A percentile compares a stretch with the other conserved stretches of the same genome.
These are phyloP conservation scores for Erythrobasidium hasegawianum DNA, from an alignment of 1,284 basidiomycete species.

Conservation along the genomic window DNA sequence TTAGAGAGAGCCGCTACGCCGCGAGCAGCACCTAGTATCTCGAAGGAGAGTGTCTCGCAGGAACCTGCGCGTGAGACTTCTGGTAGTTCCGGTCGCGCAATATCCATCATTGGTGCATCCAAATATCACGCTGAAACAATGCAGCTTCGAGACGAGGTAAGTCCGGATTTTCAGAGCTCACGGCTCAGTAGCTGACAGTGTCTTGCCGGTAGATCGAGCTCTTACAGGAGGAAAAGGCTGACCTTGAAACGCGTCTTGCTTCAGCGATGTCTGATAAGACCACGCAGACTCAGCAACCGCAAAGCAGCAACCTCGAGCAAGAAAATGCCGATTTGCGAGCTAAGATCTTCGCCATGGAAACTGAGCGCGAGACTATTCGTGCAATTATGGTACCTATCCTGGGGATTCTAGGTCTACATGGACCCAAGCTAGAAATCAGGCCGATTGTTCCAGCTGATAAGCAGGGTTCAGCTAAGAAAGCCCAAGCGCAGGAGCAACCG, in stretches of 20 bases:
- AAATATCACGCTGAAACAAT: conserved; percentile 28
- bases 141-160: conserved; percentile 20
- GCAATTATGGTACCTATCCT: background rate
- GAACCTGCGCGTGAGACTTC: conserved; percentile 3
- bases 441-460: background rate
- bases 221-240: background rate
- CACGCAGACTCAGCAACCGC: background rate
- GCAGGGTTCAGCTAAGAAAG: background rate
- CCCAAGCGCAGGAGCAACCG: too few species aligned
- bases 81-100: background rate
- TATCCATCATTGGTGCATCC: conserved; percentile 25
- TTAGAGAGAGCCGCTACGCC: conserved; percentile 28
- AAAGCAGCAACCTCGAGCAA: background rate
- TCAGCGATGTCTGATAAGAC: background rate
- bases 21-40: background rate
- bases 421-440: background rate
- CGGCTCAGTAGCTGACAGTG: background rate
- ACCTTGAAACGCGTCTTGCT: background rate
- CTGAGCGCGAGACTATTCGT: background rate
- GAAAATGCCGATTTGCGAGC: background rate
- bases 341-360: background rate
- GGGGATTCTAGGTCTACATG: background rate
- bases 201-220: background rate
- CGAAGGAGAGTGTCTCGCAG: background rate
- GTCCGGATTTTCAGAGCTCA: background rate